Base-by-base conservation (phyloP, 83 land plant genomes). In the Picea mariana region DNA sequence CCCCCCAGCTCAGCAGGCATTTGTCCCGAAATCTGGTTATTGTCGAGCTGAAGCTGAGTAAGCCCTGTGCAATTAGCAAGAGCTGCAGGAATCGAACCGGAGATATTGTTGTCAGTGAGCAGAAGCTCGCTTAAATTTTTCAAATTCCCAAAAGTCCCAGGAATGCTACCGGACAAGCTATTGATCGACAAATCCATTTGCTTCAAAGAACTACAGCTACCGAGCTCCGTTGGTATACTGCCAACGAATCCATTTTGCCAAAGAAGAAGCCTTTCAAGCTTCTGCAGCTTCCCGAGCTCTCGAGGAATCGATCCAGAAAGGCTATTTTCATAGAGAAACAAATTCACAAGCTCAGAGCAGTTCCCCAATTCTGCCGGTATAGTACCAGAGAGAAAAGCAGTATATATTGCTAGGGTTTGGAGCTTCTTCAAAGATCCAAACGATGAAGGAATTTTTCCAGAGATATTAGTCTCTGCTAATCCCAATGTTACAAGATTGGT, bases 281-380 rank as follows among this genome's bases (percentile, higher is more conserved):
- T 87, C 49, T 77, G 58, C 6, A 94, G 87, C 76, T 82, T 86
- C 11, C 96, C 96, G 1, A 94, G 63, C 80, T 83, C 84, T 58
- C 68, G 16, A 40, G 96, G 96, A 8, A 94, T 81, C 6, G 91
- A 77, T 42, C 96, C 96, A 2, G 91, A 84, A 34, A 94, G 86
- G 18, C 59, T 42, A 65, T 94, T 94, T 81, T 89, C 86, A 72
- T 92, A 90, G 38, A 94, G 84, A 76, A 80, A 90, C 64, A 94
- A 27, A 49, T 87, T 83, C 27, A 81, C 86, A 20, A 94, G 90
- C 75, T 84, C 85, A 0, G 91, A 60, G 63, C 91, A 92, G 87
- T 90, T 88, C 12, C 95, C 95, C 52, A 94, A 61, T 47, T 87
- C 91, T 23, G 82, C 80, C 15, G 95, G 96, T 47, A 94, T 92